These are phyloP conservation scores for Pleodorina starrii DNA, from an alignment of 139 green algal species.

Conservation along the genomic window DNA sequence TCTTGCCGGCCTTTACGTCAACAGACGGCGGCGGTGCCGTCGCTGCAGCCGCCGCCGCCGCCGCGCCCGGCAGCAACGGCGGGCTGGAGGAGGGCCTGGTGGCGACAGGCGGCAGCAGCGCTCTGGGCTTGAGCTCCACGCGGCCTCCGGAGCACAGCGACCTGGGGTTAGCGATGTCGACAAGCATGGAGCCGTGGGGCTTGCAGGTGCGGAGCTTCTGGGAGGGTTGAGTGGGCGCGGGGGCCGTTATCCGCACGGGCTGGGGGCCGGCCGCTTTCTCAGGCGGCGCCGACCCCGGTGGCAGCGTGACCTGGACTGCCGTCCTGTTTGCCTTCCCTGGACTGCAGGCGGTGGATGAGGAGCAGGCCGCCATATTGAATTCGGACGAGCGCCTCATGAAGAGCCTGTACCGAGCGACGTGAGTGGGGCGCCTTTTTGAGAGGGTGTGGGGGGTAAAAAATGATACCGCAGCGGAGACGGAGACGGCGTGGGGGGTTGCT, in stretches of 20 bases:
- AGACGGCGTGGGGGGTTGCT: no score
- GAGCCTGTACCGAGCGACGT: slow-evolving; percentile 7
- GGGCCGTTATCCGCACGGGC: no score
- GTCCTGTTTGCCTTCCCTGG: background rate
- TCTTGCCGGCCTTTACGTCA: background rate
- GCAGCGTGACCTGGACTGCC: no score
- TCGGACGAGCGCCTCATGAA: slow-evolving; percentile 18
- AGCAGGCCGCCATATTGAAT: background rate
- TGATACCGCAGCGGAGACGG: no score
- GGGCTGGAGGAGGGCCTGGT: background rate
- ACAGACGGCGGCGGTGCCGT: background rate
- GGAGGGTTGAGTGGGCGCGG: no score
- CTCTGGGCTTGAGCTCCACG: background rate
- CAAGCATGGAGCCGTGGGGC: background rate
- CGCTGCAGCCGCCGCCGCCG: background rate
- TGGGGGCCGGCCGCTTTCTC: no score
- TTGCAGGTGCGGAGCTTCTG: slow-evolving; percentile 2
- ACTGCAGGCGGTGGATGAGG: slow-evolving; percentile 28
- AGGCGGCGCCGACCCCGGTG: no score
- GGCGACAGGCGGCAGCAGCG: background rate
- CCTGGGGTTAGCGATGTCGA: background rate
- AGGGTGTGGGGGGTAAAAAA: no score
- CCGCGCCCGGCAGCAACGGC: background rate
- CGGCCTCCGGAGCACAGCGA: background rate
- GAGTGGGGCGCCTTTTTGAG: no score